Evolutionary conservation across 805 yeast genomes (phyloP), one percentile per base, ranked within the genome.

Genomic region (Grigorovia transvaalensis): DNA sequence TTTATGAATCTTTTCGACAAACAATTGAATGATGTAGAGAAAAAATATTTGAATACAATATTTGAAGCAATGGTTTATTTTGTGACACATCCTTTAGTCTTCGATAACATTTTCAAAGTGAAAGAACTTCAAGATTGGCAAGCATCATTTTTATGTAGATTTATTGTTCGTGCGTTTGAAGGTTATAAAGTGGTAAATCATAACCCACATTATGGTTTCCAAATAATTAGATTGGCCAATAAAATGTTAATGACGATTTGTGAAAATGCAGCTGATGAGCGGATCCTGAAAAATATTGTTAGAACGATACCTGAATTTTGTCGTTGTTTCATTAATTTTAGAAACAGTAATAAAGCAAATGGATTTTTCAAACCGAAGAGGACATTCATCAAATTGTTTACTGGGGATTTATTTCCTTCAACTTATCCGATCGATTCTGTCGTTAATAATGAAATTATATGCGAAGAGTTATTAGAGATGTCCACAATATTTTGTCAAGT

Each of bases 381-480:
- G 69, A 75, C 80, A 0, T 85, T 82, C 61, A 82, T 88, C 0
- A 74, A 73, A 29, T 68, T 87, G 44, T 89, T 88, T 71, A 95
- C 93, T 9, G 72, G 74, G 30, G 65, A 69, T 15, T 79, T 77
- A 59, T 96, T 95, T 17, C 82, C 84, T 61, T 68, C 69, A 47
- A 82, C 80, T 45, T 60, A 74, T 33, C 80, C 90, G 0, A 77
- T 85, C 57, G 96, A 88, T 61, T 83, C 95, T 0, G 73, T 82
- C 45, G 85, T 86, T 18, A 79, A 80, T 55, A 86, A 83, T 55
- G 85, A 81, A 56, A 71, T 75, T 1, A 72, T 85, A 52, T 87
- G 82, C 29, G 96, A 88, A 63, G 73, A 84, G 2, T 69, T 88
- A 50, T 70, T 85, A 44, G 96, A 88, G 62, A 63, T 87, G 48